Conservation (phyloP, 768 basidiomycete species). For the Rubroboletus satanas region DNA sequence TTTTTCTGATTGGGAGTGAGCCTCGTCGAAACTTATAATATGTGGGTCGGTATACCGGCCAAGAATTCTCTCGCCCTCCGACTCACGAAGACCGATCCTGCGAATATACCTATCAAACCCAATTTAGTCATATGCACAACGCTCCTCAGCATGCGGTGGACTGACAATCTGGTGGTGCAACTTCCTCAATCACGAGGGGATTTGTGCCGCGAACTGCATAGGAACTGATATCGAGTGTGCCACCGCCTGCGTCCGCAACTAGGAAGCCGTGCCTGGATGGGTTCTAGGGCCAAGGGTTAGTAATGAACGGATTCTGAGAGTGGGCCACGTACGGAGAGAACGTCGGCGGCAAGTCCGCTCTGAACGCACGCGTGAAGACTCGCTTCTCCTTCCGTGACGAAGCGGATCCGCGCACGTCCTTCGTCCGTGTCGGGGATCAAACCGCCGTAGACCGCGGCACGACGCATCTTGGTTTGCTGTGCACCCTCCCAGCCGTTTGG, state of each 20-base stretch:
- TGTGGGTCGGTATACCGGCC: slow-evolving; percentile 43
- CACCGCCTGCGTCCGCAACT: slow-evolving; percentile 78
- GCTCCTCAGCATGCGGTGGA: slow-evolving; percentile 1
- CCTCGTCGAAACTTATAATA: background rate
- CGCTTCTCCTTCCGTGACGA: slow-evolving; percentile 82
- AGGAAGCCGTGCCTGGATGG: slow-evolving; percentile 74
- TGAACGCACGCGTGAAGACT: slow-evolving; percentile 79
- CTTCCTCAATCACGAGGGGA: slow-evolving; percentile 77
- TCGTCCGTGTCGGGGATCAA: slow-evolving; percentile 72
- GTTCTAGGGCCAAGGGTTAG: slow-evolving; percentile 41
- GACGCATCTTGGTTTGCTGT: slow-evolving; percentile 72
- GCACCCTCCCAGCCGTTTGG: slow-evolving; percentile 82
- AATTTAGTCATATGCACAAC: background rate
- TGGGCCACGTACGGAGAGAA: slow-evolving; percentile 55
- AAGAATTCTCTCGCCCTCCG: slow-evolving; percentile 69
- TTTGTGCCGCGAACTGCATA: slow-evolving; percentile 68
- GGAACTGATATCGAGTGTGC: slow-evolving; percentile 77
- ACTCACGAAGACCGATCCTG: slow-evolving; percentile 80
- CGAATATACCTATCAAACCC: slow-evolving; percentile 59
- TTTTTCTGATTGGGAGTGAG: slow-evolving; percentile 48
- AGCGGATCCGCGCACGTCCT: slow-evolving; percentile 68
- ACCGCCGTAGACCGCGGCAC: slow-evolving; percentile 67
- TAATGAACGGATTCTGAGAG: background rate
- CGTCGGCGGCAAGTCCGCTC: slow-evolving; percentile 73
- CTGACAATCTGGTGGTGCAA: slow-evolving; percentile 78